Evolutionary conservation across 2,329 filamentous ascomycete genomes (phyloP).

Genomic region (Aspergillus awamori): DNA sequence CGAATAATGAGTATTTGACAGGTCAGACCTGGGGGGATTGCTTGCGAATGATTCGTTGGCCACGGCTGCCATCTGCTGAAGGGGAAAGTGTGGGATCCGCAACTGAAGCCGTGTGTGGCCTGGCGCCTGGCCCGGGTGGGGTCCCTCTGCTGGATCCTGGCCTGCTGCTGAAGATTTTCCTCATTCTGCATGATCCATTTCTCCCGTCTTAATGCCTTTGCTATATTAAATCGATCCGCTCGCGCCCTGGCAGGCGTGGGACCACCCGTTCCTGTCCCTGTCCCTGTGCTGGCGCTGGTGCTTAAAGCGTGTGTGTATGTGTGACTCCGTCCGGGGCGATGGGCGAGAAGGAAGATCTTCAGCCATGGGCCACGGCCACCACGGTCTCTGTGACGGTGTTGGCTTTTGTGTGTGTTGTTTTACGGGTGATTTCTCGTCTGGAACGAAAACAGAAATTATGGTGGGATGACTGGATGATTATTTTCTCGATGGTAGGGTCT

Average conservation of each 20-base stretch:
- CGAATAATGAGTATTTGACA: no score
- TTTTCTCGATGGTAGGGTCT: conserved; percentile 51
- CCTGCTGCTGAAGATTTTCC: no score
- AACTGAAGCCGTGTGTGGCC: no score
- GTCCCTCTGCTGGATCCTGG: no score
- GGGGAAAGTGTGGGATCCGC: no score
- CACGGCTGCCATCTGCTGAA: no score
- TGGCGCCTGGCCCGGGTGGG: no score
- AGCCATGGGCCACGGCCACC: conserved; percentile 49
- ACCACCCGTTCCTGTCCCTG: background rate
- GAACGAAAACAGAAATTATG: conserved; percentile 50
- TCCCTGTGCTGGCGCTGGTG: background rate
- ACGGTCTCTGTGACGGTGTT: conserved; percentile 48
- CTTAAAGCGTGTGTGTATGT: background rate
- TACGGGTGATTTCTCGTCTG: conserved; percentile 48
- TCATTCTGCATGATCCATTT: no score
- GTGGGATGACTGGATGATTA: conserved; percentile 57
- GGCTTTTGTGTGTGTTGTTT: conserved; percentile 41
- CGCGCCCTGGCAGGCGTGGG: no score
- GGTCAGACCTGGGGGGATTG: no score
- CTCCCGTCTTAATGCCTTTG: background rate
- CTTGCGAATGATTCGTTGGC: no score
- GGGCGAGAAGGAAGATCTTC: conserved; percentile 35
- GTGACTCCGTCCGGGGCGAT: background rate
- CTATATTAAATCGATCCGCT: background rate